Evolutionary conservation across 306 rosid species (phyloP).

Genomic region (Quercus rubra): DNA sequence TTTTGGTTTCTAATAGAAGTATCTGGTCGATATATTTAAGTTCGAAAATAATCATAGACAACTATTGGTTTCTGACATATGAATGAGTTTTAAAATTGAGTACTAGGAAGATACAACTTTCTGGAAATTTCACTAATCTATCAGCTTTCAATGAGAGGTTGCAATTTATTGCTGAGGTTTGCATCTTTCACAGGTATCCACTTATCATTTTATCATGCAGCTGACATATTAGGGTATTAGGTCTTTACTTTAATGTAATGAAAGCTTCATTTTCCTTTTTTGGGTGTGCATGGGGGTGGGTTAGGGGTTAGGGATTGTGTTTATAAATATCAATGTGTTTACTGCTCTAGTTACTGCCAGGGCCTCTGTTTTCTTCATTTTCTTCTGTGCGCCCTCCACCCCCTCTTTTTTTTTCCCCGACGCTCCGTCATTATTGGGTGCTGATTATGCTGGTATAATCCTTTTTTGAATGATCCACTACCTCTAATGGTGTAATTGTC

Average conservation of each 20-base stretch:
- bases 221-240: not conserved
- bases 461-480: too few relatives aligned
- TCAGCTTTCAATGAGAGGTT: constrained; percentile 85
- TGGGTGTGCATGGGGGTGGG: not conserved
- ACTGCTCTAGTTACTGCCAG: too few relatives aligned
- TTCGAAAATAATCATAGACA: not conserved
- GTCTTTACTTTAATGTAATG: constrained; percentile 12
- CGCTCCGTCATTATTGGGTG: too few relatives aligned
- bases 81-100: not conserved
- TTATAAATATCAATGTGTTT: too few relatives aligned
- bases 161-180: constrained; percentile 96
- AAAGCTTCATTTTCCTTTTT: constrained; percentile 10
- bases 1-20: not conserved
- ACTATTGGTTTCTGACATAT: not conserved
- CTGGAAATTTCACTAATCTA: constrained; percentile 77
- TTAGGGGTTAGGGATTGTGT: too few relatives aligned
- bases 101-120: constrained; percentile 35
- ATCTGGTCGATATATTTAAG: not conserved
- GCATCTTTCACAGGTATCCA: constrained; percentile 94
- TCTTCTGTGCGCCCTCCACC: too few relatives aligned
- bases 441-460: too few relatives aligned
- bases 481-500: too few relatives aligned
- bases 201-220: constrained; percentile 15
- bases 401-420: accelerated
- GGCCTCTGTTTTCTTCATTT: too few relatives aligned